Conservation (phyloP, 192 early-diverging fungal species). For the Coemansia sp. region DNA sequence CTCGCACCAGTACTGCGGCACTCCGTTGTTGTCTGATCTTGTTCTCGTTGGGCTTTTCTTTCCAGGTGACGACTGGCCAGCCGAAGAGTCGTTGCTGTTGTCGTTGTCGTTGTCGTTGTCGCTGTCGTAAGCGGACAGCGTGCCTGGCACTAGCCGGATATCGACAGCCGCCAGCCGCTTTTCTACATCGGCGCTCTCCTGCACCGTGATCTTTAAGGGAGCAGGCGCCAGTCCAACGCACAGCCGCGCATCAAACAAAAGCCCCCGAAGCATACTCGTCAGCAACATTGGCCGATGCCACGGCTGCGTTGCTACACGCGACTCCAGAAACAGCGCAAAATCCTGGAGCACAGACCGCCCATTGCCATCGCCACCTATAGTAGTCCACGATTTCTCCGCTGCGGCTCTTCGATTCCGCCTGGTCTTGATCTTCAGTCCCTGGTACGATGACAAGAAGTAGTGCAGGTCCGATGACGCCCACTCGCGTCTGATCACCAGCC, state of each 20-base stretch:
- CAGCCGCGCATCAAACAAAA: conserved; percentile 38
- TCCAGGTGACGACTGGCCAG: background rate
- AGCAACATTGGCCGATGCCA: conserved; percentile 52
- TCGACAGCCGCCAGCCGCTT: background rate
- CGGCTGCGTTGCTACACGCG: conserved; percentile 14
- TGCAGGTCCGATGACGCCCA: conserved; percentile 46
- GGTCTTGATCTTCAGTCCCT: background rate
- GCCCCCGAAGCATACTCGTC: conserved; percentile 26
- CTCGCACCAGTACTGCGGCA: conserved; percentile 68
- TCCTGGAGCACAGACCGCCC: conserved; percentile 5
- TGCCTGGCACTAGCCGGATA: conserved; percentile 1
- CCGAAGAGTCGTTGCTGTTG: background rate
- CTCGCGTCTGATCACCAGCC: conserved; percentile 30
- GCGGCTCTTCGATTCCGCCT: background rate
- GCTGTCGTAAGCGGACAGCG: background rate
- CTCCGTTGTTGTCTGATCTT: background rate
- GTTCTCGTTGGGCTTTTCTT: background rate
- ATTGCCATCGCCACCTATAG: too few relatives aligned
- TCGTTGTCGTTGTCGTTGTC: background rate
- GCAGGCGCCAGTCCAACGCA: conserved; percentile 37
- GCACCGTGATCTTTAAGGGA: conserved; percentile 32
- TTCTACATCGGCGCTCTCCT: conserved; percentile 31
- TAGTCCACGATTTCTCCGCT: background rate
- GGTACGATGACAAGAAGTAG: conserved; percentile 23
- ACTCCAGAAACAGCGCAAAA: conserved; percentile 22